Evolutionary conservation across 345 rosid genomes (phyloP), one percentile per base, ranked within the genome.

Genomic region (Camelina laxa): DNA sequence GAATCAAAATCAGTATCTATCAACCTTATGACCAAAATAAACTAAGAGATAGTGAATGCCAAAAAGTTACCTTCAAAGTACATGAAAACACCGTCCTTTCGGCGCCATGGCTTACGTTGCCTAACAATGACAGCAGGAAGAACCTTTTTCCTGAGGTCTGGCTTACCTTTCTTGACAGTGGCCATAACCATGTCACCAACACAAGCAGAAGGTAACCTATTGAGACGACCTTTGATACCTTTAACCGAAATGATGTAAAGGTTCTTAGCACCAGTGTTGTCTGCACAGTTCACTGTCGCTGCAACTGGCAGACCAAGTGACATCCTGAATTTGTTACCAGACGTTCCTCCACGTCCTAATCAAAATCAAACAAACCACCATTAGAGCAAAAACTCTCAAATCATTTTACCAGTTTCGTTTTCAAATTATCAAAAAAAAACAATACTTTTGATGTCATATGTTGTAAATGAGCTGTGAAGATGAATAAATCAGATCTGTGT

Each of bases 131-230:
- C 98, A 1, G 97, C 97, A 0, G 98, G 97, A 89, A 91, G 87
- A 49, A 93, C 98, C 85, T 93, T 93, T 83, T 93, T 91, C 87
- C 98, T 82, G 45, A 91, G 93, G 63, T 91, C 97, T 2, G 98
- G 98, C 80, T 93, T 93, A 7, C 97, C 98, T 60, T 93, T 91
- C 88, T 93, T 93, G 35, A 93, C 97, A 0, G 96, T 91, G 39
- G 98, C 98, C 98, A 93, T 93, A 19, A 93, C 96, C 98, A 93
- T 93, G 56, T 91, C 97, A 4, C 98, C 98, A 5, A 93, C 96
- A 59, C 98, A 90, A 44, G 98, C 98, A 1, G 97, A 89, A 3
- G 98, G 98, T 76, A 93, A 67, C n/a, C 96, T 74, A 78, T 91
- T 93, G 20, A 93, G 84, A 13, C 97, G 91, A 6, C 97, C 97